Percentiles rank a stretch among this genome's conserved stretches.
Conservation (phyloP, 2,329 filamentous ascomycete genomes). For the Neoascochyta sp. region DNA sequence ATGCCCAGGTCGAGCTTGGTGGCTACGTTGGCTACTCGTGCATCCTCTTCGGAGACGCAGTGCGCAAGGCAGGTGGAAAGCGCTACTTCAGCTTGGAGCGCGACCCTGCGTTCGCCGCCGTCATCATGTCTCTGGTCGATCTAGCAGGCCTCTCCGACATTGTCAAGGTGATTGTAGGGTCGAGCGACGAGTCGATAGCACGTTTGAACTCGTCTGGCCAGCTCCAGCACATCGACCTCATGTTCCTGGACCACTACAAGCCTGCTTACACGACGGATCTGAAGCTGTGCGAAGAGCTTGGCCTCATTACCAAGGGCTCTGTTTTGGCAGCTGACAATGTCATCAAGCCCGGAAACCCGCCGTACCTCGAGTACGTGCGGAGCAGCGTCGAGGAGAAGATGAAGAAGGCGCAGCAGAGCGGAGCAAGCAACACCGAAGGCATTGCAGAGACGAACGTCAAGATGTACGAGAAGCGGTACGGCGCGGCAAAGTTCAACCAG, state of each 20-base stretch:
- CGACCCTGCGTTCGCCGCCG: conserved; percentile 69
- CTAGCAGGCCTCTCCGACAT: conserved; percentile 69
- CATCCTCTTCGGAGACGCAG: conserved; percentile 67
- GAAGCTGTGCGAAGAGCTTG: conserved; percentile 71
- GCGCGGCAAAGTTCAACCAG: conserved; percentile 44
- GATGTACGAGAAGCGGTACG: conserved; percentile 48
- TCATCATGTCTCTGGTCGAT: conserved; percentile 65
- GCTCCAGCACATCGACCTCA: conserved; percentile 61
- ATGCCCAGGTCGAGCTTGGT: conserved; percentile 63
- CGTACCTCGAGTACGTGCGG: conserved; percentile 67
- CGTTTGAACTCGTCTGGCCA: conserved; percentile 54
- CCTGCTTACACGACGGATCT: conserved; percentile 70
- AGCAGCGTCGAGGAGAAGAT: conserved; percentile 62
- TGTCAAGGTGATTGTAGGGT: conserved; percentile 67
- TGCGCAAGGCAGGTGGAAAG: conserved; percentile 60
- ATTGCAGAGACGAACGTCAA: conserved; percentile 47
- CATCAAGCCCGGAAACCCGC: conserved; percentile 67
- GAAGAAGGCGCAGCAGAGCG: conserved; percentile 31
- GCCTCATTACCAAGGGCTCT: conserved; percentile 59
- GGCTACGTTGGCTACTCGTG: conserved; percentile 81
- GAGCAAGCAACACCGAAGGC: conserved; percentile 35
- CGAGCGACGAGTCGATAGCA: conserved; percentile 62
- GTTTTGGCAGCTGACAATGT: conserved; percentile 68
- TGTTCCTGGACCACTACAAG: conserved; percentile 81
- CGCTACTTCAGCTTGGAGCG: conserved; percentile 69